These are phyloP conservation scores for Terfezia boudieri DNA, from an alignment of 495 filamentous ascomycete genomes.

Conservation along the genomic window DNA sequence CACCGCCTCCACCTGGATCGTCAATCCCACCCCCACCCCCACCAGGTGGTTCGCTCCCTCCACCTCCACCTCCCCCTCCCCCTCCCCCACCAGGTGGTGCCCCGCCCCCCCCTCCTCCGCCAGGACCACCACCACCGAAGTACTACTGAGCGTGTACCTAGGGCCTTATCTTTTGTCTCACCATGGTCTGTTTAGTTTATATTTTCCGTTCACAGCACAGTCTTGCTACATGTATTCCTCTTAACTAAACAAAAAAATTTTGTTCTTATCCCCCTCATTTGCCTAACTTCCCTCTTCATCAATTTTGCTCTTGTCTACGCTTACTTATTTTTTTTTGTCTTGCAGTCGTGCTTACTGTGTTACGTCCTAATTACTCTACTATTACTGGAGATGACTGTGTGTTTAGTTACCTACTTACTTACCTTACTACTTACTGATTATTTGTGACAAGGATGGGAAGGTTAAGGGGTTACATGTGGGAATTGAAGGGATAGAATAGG, in stretches of 20 bases:
- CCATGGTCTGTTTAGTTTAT: not conserved
- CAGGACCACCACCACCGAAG: conserved; percentile 4
- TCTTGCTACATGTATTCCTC: not conserved
- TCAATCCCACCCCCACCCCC: conserved; percentile 15
- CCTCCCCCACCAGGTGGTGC: conserved; percentile 10
- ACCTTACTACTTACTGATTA: no score
- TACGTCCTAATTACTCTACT: no score
- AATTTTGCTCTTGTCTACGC: not conserved
- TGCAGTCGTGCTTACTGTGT: no score
- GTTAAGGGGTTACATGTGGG: not conserved
- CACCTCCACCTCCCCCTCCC: conserved; percentile 13
- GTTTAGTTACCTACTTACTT: no score
- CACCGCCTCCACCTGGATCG: conserved; percentile 12
- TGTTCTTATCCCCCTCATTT: no score
- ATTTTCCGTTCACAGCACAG: not conserved
- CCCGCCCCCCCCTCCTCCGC: conserved; percentile 16
- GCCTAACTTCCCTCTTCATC: no score
- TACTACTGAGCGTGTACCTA: not conserved
- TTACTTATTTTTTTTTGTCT: not conserved
- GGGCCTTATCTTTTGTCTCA: not conserved
- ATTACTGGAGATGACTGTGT: no score
- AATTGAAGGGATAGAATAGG: not conserved
- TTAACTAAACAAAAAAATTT: not conserved
- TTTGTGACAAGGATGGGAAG: not conserved
- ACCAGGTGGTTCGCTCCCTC: conserved; percentile 4